These are phyloP conservation scores for Colletotrichum karsti DNA, from an alignment of 2,329 filamentous ascomycete genomes.

Conservation along the genomic window DNA sequence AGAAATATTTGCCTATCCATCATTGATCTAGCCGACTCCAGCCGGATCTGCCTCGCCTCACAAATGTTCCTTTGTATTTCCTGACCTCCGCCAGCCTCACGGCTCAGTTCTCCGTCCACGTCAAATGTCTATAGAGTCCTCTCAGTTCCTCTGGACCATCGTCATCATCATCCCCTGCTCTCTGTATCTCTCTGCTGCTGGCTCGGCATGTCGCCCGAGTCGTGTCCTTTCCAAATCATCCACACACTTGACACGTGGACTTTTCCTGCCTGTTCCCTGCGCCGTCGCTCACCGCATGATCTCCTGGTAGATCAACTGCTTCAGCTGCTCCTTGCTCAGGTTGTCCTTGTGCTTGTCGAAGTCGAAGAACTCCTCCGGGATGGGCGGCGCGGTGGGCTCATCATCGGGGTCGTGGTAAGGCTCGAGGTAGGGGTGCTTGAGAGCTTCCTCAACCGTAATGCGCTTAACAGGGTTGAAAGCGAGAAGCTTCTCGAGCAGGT, in stretches of 20 bases:
- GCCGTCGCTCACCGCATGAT: slow-evolving; percentile 71
- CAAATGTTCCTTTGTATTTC: slow-evolving; percentile 18
- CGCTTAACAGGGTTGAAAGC: slow-evolving; percentile 99
- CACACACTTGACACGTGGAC: neutral
- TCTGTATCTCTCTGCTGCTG: neutral
- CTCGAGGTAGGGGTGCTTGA: slow-evolving; percentile 98
- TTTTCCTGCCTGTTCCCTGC: neutral
- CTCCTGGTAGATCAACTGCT: slow-evolving; percentile 97
- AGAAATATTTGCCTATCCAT: slow-evolving; percentile 15
- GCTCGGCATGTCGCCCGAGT: neutral
- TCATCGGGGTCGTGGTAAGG: slow-evolving; percentile 99
- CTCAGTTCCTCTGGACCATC: neutral
- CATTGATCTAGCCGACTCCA: neutral
- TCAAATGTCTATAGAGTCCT: slow-evolving; percentile 8
- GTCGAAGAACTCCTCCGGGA: slow-evolving; percentile 99
- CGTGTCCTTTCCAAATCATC: neutral
- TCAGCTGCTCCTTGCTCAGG: slow-evolving; percentile 97
- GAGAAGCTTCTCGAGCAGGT: slow-evolving; percentile 92
- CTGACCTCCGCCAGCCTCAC: neutral
- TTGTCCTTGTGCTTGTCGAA: slow-evolving; percentile 99
- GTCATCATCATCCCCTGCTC: neutral
- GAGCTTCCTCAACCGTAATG: slow-evolving; percentile 95
- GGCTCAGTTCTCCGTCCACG: neutral
- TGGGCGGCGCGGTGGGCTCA: slow-evolving; percentile 94
- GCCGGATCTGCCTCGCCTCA: slow-evolving; percentile 1